A percentile compares a stretch with the other conserved stretches of the same genome.
Evolutionary conservation across 2,329 filamentous ascomycete species (phyloP).

Genomic region (Pestalotiopsis sp.): DNA sequence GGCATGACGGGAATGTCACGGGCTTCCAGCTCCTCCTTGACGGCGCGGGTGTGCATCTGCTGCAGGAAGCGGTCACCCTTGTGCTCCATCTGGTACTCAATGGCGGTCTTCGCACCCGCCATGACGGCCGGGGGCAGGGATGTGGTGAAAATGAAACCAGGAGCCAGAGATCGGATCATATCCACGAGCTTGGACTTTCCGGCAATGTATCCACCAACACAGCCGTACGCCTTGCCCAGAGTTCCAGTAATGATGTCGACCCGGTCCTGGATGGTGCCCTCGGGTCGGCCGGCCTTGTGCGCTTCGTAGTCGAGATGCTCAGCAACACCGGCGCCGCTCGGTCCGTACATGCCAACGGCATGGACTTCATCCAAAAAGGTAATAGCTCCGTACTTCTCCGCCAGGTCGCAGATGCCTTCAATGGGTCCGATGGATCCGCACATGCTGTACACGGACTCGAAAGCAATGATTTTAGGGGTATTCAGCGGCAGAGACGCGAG

Average conservation of each 20-base stretch:
- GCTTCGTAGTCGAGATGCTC: conserved; percentile 95
- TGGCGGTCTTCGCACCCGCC: conserved; percentile 89
- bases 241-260: conserved; percentile 98
- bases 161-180: conserved; percentile 89
- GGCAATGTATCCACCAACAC: conserved; percentile 96
- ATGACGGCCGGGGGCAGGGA: conserved; percentile 95
- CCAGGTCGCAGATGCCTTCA: conserved; percentile 91
- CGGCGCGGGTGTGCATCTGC: conserved; percentile 92
- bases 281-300: conserved; percentile 72
- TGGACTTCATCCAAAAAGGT: conserved; percentile 99
- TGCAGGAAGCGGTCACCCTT: conserved; percentile 87
- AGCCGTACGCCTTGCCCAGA: conserved; percentile 95
- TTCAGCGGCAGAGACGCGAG: conserved; percentile 83
- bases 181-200: conserved; percentile 86
- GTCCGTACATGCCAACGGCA: conserved; percentile 98
- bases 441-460: conserved; percentile 99
- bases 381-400: conserved; percentile 95
- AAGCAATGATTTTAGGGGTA: conserved; percentile 96
- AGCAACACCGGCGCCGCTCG: conserved; percentile 91
- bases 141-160: conserved; percentile 98
- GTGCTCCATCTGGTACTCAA: conserved; percentile 89
- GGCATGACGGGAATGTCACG: conserved; percentile 95
- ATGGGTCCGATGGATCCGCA: conserved; percentile 97
- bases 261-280: conserved; percentile 90
- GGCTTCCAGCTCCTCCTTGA: conserved; percentile 80